phyloP scores from a whole-genome alignment of 495 filamentous ascomycete species.

The Aspergillus funiculosus region DNA sequence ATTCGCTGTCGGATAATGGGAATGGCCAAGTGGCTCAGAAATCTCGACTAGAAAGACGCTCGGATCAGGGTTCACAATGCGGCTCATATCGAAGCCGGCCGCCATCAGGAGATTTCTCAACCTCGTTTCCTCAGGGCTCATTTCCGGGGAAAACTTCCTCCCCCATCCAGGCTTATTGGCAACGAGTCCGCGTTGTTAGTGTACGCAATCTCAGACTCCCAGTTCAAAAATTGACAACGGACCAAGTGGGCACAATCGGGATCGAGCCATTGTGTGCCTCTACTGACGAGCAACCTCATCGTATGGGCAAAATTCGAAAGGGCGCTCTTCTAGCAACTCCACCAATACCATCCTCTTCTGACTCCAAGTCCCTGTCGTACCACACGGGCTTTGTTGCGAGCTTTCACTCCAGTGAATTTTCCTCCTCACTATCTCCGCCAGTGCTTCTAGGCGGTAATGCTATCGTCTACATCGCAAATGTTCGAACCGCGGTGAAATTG shows the following conservation, averaged over 20 bases:
- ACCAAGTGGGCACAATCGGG: constrained; percentile 88
- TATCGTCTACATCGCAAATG: constrained; percentile 77
- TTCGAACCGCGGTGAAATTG: constrained; percentile 74
- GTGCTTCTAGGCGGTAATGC: constrained; percentile 57
- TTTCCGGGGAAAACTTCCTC: constrained; percentile 26
- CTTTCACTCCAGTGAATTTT: constrained; percentile 39
- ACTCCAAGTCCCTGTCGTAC: constrained; percentile 38
- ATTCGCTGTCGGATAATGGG: constrained; percentile 24
- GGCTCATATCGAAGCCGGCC: constrained; percentile 28
- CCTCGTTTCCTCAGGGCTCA: constrained; percentile 26
- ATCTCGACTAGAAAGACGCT: constrained; percentile 15
- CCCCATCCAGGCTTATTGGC: constrained; percentile 53
- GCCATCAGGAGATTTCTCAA: constrained; percentile 31
- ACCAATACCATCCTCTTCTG: constrained; percentile 40
- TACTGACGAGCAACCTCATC: constrained; percentile 21
- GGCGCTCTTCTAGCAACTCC: constrained; percentile 73
- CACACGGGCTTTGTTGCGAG: constrained; percentile 45
- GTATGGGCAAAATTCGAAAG: constrained; percentile 57
- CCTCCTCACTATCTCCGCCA: constrained; percentile 34
- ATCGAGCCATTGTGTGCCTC: constrained; percentile 51
- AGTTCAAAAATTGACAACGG: constrained; percentile 65
- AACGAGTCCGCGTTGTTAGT: constrained; percentile 70
- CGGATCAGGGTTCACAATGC: constrained; percentile 17
- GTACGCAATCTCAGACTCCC: constrained; percentile 84
- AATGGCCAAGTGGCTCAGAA: constrained; percentile 20